Evolutionary conservation across 768 basidiomycete species (phyloP), one percentile per base, ranked within the genome.

Genomic region (Rubroboletus pulcherrimus): DNA sequence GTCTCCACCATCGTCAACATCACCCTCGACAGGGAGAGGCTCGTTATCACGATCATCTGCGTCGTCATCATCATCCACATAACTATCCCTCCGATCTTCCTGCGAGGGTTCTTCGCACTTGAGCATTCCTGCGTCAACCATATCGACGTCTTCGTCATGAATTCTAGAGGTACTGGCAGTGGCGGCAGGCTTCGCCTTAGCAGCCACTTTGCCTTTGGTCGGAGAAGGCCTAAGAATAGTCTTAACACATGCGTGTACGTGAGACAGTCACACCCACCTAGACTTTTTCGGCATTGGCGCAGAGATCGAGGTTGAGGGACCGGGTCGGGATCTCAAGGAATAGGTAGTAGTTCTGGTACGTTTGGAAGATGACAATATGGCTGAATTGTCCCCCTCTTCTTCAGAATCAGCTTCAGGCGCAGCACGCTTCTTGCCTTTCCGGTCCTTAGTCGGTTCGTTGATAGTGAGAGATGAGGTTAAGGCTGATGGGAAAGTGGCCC

Each of bases 341-440:
- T 89, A 89, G 57, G 81, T 75, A 50, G 78, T 73, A 44, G 79
- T 83, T 74, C 78, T 81, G 47, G 77, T 76, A 62, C 84, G 88
- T 73, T 91, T 89, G 54, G 76, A 76, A 51, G 85, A 78, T 30
- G 81, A 75, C 48, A 74, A 66, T 56, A 75, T 63, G 42, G 72
- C 59, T 44, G 76, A 75, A 62, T 77, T 71, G 47, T 67, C 66
- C 26, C 77, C 74, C 70, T 91, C 88, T 69, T 87, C 84, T 72
- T 88, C 87, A 42, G 83, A 83, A 61, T 73, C 73, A 34, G 76
- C 72, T 74, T 92, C 89, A 46, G 87, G 86, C 33, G 79, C 82
- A 38, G 91, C 93, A 65, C 91, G 88, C 76, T 95, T 96, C 84
- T 97, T 97, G 55, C 93, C 94, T 74, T 95, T 95, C 61, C 73